Percentiles rank a stretch among this genome's conserved stretches.
Evolutionary conservation across 2,329 filamentous ascomycete genomes (phyloP).

Genomic region (Stagonosporopsis cucurbitacearum): DNA sequence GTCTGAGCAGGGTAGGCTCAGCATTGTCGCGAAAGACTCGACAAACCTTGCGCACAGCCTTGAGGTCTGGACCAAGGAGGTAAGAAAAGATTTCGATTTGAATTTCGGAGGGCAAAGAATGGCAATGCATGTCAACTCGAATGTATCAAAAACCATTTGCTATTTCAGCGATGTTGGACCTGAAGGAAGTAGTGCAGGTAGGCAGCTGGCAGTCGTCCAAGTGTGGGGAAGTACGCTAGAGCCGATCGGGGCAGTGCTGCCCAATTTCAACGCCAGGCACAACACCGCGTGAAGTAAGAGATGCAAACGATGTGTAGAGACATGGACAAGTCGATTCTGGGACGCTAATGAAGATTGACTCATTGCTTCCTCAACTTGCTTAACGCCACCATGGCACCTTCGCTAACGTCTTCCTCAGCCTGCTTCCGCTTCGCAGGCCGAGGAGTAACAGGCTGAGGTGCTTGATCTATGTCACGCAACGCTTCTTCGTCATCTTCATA

Average conservation of each 20-base stretch:
- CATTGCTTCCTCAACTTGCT: constrained; percentile 58
- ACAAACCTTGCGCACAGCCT: constrained; percentile 32
- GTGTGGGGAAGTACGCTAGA: constrained; percentile 13
- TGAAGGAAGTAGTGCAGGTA: neutral
- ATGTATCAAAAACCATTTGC: neutral
- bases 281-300: constrained; percentile 4
- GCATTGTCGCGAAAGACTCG: constrained; percentile 32
- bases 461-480: constrained; percentile 42
- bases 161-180: neutral
- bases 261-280: neutral
- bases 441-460: constrained; percentile 14
- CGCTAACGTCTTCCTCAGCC: constrained; percentile 57
- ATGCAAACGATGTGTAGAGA: neutral
- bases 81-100: constrained; percentile 38
- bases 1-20: constrained; percentile 33
- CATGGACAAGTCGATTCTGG: neutral
- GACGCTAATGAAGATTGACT: neutral
- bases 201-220: constrained; percentile 9
- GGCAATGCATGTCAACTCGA: constrained; percentile 14
- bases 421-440: constrained; percentile 45
- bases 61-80: constrained; percentile 30
- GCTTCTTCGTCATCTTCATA: constrained; percentile 57
- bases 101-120: constrained; percentile 36
- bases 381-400: constrained; percentile 65
- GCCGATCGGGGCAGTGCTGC: neutral